Base-by-base conservation (phyloP, 2,329 filamentous ascomycete genomes). In the Trichoderma harzianum region DNA sequence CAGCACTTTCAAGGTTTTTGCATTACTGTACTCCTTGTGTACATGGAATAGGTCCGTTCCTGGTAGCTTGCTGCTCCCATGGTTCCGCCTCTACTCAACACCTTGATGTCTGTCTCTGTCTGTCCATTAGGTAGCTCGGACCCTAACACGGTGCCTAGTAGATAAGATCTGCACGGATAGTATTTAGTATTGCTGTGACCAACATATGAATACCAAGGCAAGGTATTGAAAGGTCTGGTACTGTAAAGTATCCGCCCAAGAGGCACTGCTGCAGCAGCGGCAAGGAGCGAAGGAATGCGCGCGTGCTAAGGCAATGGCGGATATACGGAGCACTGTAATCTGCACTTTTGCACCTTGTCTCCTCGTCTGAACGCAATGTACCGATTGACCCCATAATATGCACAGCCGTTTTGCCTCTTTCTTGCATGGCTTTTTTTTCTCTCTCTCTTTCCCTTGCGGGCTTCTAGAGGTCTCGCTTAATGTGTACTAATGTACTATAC, bases 281-380 rank as follows among this genome's bases (percentile, higher is more conserved):
- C 65, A 60, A 68, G 65, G 65, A 68, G 53, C 65, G 36, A 58
- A 68, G 65, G 65, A 60, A 68, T 68, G 65, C n/a, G 34, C 34
- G 36, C 51, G 26, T 60, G 51, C 32, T 26, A 47, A 32, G 30
- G 30, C 30, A 32, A 67, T 60, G 57, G 34, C 65, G 26, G 53
- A 21, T 32, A 60, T 34, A 47, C 34, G 55, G 26, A 34, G 65
- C 34, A 34, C 65, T 51, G 64, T 36, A 60, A 47, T 12, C 36
- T 43, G 18, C 55, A 58, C 24, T 28, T 26, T 26, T 11, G 53
- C 39, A 57, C 51, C 24, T 11, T 26, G 24, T 24, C 36, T 47
- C 43, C 32, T 51, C 32, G 7, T 43, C 28, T 10, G 30, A 21
- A 34, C 47, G 47, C 24, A 24, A 60, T 11, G 32, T 57, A n/a